A percentile compares a stretch with the other conserved stretches of the same genome.
These are phyloP conservation scores for Purpureocillium takamizusanense DNA, from an alignment of 2,329 filamentous ascomycete species.

Conservation along the genomic window DNA sequence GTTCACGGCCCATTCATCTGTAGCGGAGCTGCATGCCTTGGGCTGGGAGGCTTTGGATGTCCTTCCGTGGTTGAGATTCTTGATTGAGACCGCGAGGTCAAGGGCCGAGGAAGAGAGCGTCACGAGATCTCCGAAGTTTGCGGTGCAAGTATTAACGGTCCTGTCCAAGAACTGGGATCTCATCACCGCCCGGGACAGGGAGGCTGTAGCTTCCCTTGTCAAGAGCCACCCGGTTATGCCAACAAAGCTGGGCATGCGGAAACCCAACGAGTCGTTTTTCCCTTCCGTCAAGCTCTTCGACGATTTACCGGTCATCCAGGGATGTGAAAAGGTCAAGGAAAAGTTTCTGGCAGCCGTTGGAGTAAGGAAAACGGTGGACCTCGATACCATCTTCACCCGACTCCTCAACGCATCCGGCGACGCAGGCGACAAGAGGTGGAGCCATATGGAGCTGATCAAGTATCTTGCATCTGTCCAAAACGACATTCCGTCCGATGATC, in stretches of 20 bases:
- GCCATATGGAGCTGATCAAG: constrained; percentile 87
- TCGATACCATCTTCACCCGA: constrained; percentile 86
- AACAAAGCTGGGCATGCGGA: constrained; percentile 83
- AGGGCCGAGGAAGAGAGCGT: constrained; percentile 58
- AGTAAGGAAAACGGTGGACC: constrained; percentile 88
- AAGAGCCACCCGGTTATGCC: constrained; percentile 69
- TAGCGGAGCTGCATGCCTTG: constrained; percentile 64
- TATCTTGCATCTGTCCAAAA: constrained; percentile 84
- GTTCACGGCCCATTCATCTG: constrained; percentile 64
- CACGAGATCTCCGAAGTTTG: constrained; percentile 63
- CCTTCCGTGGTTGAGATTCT: constrained; percentile 74
- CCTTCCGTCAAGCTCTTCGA: constrained; percentile 90
- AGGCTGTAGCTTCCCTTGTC: constrained; percentile 55
- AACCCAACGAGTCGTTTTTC: constrained; percentile 82
- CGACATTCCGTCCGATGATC: constrained; percentile 78
- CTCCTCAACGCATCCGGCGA: constrained; percentile 56
- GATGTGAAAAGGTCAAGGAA: constrained; percentile 74
- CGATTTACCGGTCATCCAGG: constrained; percentile 74
- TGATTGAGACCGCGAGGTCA: constrained; percentile 59
- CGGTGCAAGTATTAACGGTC: constrained; percentile 66
- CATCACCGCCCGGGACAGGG: constrained; percentile 57
- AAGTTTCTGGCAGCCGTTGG: constrained; percentile 78
- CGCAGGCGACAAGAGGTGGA: constrained; percentile 62
- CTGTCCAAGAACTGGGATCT: constrained; percentile 87
- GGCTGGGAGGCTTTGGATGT: constrained; percentile 83